Evolutionary conservation across 2,329 filamentous ascomycete species (phyloP), one percentile per base, ranked within the genome.

Genomic region (Aspergillus ruber): DNA sequence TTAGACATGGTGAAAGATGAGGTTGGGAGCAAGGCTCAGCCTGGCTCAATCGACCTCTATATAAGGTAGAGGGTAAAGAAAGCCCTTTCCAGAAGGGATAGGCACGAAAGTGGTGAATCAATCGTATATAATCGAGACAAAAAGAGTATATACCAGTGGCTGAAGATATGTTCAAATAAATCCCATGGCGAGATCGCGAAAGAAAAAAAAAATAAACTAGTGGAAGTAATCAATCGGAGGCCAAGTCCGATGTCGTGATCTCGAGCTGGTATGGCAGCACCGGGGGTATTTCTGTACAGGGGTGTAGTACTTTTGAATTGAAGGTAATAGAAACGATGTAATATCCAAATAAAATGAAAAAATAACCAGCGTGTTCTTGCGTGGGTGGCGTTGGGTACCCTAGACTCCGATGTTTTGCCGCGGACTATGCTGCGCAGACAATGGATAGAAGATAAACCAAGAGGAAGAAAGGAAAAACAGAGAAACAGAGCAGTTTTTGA

Each of bases 211-310:
- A 45, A 46, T 46, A 49, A 41, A 43, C 43, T 35, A 33, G 36
- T 32, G 15, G 39, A 55, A 50, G 48, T 45, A 44, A 44, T 44
- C 39, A 45, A 48, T 25, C 21, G n/a, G 25, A 32, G 49, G 47
- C 52, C 50, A 54, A 55, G 51, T 39, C 43, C 57, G 59, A 63
- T 63, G 61, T 62, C 60, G 61, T 62, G 57, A 62, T 63, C 47
- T 25, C 38, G 38, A 53, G 49, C 52, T 51, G 27, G 44, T 38
- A 58, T 53, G 50, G 54, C 56, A 29, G 25, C 25, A 29, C 25
- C 25, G 25, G 25, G 25, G 3, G 10, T 29, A 12, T 29, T 29
- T 29, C 25, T 29, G 25, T 29, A 29, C 10, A 29, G 10, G 25
- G 9, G 9, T 10, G 4, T 29, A 6, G 25, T 29, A 29, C 25